phyloP scores from a whole-genome alignment of 208 protist species.

The Acanthamoeba royreba region DNA sequence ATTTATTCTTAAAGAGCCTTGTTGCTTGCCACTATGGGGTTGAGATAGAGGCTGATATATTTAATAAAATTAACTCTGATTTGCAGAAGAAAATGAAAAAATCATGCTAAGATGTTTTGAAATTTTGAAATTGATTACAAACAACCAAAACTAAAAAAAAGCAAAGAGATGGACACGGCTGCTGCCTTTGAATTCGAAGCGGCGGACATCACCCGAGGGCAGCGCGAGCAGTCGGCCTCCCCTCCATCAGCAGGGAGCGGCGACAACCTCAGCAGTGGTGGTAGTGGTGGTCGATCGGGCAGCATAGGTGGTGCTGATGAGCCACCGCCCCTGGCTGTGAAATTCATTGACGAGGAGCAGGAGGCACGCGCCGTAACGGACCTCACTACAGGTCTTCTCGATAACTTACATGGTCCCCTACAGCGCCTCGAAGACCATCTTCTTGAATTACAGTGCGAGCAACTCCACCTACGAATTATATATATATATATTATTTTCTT shows the following conservation, averaged over 20 bases:
- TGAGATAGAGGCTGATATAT: too few species aligned
- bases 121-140: too few species aligned
- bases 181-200: background rate
- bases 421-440: background rate
- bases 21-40: too few species aligned
- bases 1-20: too few species aligned
- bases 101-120: too few species aligned
- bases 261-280: background rate
- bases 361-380: background rate
- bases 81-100: too few species aligned
- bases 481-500: background rate
- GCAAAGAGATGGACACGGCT: background rate
- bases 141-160: background rate
- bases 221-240: background rate
- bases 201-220: background rate
- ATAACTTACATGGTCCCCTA: background rate
- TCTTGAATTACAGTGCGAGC: slow-evolving; percentile 34
- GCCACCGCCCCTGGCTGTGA: background rate
- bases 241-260: too few species aligned
- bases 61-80: too few species aligned
- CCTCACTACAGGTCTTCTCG: slow-evolving; percentile 5
- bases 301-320: background rate
- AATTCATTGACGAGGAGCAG: slow-evolving; percentile 25
- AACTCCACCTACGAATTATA: background rate
- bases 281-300: background rate